These are phyloP conservation scores for Diplotaxis tenuifolia DNA, from an alignment of 345 rosid species.

Conservation along the genomic window DNA sequence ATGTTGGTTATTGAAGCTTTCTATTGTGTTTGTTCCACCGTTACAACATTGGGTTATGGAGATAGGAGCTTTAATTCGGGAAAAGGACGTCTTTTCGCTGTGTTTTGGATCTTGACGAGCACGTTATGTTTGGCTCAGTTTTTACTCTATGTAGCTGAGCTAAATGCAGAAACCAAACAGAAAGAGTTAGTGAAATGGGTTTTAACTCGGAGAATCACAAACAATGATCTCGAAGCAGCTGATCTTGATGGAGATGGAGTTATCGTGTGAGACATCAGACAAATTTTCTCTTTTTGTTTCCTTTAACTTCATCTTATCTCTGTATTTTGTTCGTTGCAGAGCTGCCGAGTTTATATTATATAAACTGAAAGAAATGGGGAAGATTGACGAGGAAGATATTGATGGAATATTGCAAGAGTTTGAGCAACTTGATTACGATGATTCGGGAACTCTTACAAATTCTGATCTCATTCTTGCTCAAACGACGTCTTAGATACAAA, in stretches of 20 bases:
- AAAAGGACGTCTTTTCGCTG: conserved; percentile 64
- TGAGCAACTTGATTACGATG: conserved; percentile 3
- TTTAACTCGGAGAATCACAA: conserved; percentile 50
- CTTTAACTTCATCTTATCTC: not conserved
- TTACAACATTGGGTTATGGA: conserved; percentile 86
- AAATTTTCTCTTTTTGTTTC: not conserved
- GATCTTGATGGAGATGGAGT: conserved; percentile 65
- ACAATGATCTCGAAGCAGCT: conserved; percentile 67
- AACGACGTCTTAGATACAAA: not conserved
- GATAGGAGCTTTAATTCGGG: conserved; percentile 67
- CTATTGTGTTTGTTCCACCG: conserved; percentile 78
- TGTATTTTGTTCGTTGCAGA: not conserved
- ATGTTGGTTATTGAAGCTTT: conserved; percentile 54
- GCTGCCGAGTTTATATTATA: conserved; percentile 56
- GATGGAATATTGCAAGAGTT: not conserved
- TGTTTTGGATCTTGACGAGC: conserved; percentile 63
- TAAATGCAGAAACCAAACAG: conserved; percentile 59
- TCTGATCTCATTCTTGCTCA: not conserved
- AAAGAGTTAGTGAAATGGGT: conserved; percentile 64
- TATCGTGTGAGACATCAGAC: conserved; percentile 50
- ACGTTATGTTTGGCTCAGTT: conserved; percentile 67
- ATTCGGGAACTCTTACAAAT: not conserved
- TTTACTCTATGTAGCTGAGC: conserved; percentile 60
- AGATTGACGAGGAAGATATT: conserved; percentile 5
- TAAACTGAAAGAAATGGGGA: conserved; percentile 64